These are phyloP conservation scores for Blastobotrys aristatus DNA, from an alignment of 1,139 yeast species.

Conservation along the genomic window DNA sequence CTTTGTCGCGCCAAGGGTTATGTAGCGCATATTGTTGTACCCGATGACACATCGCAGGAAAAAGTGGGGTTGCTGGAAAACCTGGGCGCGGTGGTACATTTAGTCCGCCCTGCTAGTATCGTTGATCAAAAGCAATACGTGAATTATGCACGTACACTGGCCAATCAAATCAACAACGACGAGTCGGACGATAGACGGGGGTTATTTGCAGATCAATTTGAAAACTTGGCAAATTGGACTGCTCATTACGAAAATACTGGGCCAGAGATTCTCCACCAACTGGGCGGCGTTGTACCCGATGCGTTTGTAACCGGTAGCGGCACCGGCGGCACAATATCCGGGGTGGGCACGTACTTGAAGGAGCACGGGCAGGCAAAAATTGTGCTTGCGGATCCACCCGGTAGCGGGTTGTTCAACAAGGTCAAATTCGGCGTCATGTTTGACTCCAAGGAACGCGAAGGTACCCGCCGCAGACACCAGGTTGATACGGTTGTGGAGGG, in stretches of 20 bases:
- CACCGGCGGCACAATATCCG: constrained; percentile 79
- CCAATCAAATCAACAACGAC: constrained; percentile 48
- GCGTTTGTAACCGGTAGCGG: constrained; percentile 78
- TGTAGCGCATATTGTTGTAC: constrained; percentile 85
- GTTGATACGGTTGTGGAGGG: constrained; percentile 95
- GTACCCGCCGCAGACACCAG: constrained; percentile 90
- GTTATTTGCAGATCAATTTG: constrained; percentile 92
- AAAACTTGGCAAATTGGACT: constrained; percentile 85
- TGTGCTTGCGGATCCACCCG: constrained; percentile 90
- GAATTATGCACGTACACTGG: constrained; percentile 71
- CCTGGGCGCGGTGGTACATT: constrained; percentile 81
- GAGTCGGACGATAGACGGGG: constrained; percentile 40
- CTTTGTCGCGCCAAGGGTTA: constrained; percentile 85
- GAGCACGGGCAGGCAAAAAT: constrained; percentile 39
- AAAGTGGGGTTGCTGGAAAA: constrained; percentile 65
- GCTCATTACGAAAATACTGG: constrained; percentile 82
- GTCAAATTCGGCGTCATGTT: constrained; percentile 92
- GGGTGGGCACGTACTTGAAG: constrained; percentile 72
- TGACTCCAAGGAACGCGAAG: constrained; percentile 82
- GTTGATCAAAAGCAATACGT: constrained; percentile 93
- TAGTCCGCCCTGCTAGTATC: constrained; percentile 90
- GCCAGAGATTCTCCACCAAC: constrained; percentile 78
- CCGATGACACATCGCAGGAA: constrained; percentile 87
- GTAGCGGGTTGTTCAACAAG: constrained; percentile 83
- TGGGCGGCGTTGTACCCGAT: constrained; percentile 53